Evolutionary conservation across 495 filamentous ascomycete species (phyloP), one percentile per base, ranked within the genome.

Genomic region (Thermochaetoides thermophila): DNA sequence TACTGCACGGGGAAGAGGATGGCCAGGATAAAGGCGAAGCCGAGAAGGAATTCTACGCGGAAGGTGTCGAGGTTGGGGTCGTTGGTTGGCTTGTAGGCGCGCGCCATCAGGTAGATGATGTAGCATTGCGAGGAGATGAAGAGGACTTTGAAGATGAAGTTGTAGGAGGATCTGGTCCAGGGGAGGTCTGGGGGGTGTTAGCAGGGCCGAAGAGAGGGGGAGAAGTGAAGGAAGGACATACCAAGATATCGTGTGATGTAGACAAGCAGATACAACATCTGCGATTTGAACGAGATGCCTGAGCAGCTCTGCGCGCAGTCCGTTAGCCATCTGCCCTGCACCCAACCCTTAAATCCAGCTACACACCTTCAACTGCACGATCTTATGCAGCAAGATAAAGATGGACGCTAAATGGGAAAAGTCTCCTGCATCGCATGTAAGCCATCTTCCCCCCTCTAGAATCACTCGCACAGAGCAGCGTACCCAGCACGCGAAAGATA

Each of bases 281-380:
- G 89, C 32, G 89, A 93, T 56, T 96, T 96, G 69, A 96, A 94
- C 4, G 89, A 96, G 59, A 97, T 80, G 39, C 89, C 89, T 9
- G 87, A 77, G 48, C 86, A 93, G 65, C 84, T 92, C 89, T 97
- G 64, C 12, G 24, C 23, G 12, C 21, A 32, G n/a, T n/a, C n/a
- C n/a, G n/a, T n/a, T n/a, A n/a, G n/a, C n/a, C n/a, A n/a, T n/a
- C n/a, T n/a, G n/a, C n/a, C n/a, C n/a, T n/a, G n/a, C n/a, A n/a
- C n/a, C n/a, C n/a, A n/a, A n/a, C 31, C 21, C 31, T 34, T 32
- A 8, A 29, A 5, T 11, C 2, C 4, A 17, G 10, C 10, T 25
- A 54, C 69, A 35, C 65, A 95, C 87, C 53, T 79, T 87, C 21
- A 85, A 79, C 45, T 76, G 75, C 46, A 74, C 76, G 81, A 97